These are phyloP conservation scores for Calonectria hawksworthii DNA, from an alignment of 2,329 filamentous ascomycete genomes.

Conservation along the genomic window DNA sequence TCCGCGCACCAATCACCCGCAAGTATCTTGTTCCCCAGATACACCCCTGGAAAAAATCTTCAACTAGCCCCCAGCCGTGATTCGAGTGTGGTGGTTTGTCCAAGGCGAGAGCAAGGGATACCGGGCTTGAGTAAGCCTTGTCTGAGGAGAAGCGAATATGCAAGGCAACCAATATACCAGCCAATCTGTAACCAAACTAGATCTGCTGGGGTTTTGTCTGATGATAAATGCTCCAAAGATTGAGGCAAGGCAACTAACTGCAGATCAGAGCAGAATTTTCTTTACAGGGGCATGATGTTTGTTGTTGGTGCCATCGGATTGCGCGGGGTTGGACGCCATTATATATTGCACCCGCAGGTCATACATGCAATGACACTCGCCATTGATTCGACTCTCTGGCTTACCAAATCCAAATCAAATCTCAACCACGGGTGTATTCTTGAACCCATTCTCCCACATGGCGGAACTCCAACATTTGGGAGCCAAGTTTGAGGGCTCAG, in stretches of 20 bases:
- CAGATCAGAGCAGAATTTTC: conserved; percentile 36
- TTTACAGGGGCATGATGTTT: conserved; percentile 10
- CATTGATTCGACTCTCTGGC: too few species aligned
- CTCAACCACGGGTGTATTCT: too few species aligned
- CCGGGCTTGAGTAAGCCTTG: conserved; percentile 29
- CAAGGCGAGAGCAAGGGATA: conserved; percentile 14
- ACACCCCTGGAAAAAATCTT: conserved; percentile 17
- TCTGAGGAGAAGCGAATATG: conserved; percentile 27
- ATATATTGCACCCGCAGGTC: conserved; percentile 25
- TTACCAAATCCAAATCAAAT: neutral
- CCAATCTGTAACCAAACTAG: conserved; percentile 13
- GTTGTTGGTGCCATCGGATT: conserved; percentile 8
- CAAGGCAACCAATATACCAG: conserved; percentile 35
- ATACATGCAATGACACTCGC: neutral
- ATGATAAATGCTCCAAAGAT: conserved; percentile 27
- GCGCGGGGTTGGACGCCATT: conserved; percentile 11
- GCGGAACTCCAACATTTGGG: conserved; percentile 40
- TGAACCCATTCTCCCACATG: conserved; percentile 27
- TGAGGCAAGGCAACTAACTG: conserved; percentile 36
- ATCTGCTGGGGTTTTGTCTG: conserved; percentile 7
- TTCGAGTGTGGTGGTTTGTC: conserved; percentile 5
- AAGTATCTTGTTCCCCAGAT: conserved; percentile 12
- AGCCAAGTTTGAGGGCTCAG: conserved; percentile 38
- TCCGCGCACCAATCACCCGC: conserved; percentile 23
- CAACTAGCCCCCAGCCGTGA: neutral